Evolutionary conservation across 352 stramenopile species (phyloP), one percentile per base, ranked within the genome.

Genomic region (Phytophthora niederhauseri): DNA sequence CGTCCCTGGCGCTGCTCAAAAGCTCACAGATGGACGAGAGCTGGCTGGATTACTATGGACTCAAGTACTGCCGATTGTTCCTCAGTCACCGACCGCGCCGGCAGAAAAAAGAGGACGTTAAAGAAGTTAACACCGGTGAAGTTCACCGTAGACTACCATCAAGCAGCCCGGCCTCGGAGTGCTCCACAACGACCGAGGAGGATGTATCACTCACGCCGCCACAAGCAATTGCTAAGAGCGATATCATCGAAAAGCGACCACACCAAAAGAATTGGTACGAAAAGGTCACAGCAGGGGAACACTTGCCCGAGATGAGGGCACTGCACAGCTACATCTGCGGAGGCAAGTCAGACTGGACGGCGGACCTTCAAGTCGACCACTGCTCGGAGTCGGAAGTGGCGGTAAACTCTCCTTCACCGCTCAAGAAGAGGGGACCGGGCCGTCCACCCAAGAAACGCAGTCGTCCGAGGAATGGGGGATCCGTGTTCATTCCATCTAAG

Each of bases 1-100:
- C 85, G 2, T 95, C 87, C 6, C 64, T 95, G 20, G 85, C 83
- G n/a, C 60, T 95, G 58, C 75, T 93, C 7, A 95, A 95, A 74
- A 85, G 73, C 31, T 82, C 87, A 17, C 82, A 93, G 76, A 72
- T 93, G 49, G 75, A 91, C 20, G 75, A 78, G 43, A 77, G 78
- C 64, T 95, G 83, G 87, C 73, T 92, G 41, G 65, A 77, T 28
- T 61, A 77, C 31, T 92, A 89, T 54, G 85, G 85, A 6, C 91
- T 80, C 61, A 78, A 85, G 38, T 80, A 88, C 61, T 78, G 82
- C 50, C 82, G 85, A 6, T 61, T 95, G 56, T 95, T 95, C 61
- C 61, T 90, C 31, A 80, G 82, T 50, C 80, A 90, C 30, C 60
- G 67, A 73, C 52, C 34, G 34, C 51, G 58, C 14, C 62, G 19